phyloP scores from a whole-genome alignment of 768 basidiomycete species.

The Cytidiella melzeri region DNA sequence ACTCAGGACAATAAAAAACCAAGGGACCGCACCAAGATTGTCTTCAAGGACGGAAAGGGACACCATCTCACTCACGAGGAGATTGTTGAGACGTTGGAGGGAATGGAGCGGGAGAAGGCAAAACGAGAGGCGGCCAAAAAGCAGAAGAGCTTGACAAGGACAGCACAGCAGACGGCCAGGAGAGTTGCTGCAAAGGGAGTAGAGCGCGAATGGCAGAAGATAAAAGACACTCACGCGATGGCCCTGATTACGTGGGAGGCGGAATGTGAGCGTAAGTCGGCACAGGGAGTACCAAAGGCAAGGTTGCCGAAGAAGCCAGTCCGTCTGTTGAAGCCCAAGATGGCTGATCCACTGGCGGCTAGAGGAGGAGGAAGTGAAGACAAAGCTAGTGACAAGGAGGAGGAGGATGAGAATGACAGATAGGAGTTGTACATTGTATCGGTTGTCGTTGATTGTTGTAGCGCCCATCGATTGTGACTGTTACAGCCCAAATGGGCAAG shows the following conservation, averaged over 20 bases:
- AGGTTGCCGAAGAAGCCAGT: not conserved
- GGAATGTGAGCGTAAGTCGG: not conserved
- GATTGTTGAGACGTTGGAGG: not conserved
- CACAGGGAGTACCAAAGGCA: not conserved
- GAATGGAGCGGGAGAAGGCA: not conserved
- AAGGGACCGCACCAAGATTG: too few relatives aligned
- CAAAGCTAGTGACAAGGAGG: too few relatives aligned
- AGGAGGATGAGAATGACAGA: too few relatives aligned
- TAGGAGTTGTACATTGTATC: too few relatives aligned
- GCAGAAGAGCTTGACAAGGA: not conserved
- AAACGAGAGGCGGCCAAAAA: not conserved
- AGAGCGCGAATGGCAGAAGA: not conserved
- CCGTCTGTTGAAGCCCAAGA: too few relatives aligned
- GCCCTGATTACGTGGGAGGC: not conserved
- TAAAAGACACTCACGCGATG: not conserved
- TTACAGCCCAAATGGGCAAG: too few relatives aligned
- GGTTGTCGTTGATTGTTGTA: too few relatives aligned
- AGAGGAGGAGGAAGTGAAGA: too few relatives aligned
- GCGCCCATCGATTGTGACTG: too few relatives aligned
- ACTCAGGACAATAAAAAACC: too few relatives aligned
- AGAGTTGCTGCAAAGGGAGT: not conserved
- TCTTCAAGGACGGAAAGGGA: too few relatives aligned
- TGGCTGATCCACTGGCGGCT: too few relatives aligned
- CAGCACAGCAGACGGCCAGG: not conserved
- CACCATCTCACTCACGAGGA: not conserved